Conservation (phyloP, 177 flowering plant species). For the Telopea speciosissima region DNA sequence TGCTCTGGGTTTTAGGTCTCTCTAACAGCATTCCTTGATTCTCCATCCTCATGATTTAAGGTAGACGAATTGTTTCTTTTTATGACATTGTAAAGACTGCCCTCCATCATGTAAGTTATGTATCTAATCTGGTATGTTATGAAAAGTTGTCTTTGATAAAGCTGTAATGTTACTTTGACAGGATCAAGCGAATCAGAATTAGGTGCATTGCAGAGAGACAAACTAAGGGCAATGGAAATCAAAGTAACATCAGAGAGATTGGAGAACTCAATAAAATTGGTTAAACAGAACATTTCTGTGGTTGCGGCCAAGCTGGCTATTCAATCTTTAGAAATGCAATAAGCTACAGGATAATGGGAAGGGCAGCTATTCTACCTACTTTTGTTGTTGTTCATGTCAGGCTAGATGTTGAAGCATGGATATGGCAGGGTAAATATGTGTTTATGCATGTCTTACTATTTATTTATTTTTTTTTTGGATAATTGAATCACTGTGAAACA, state of each 20-base stretch:
- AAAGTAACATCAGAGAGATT: conserved; percentile 46
- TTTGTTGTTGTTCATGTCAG: background rate
- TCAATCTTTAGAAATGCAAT: conserved; percentile 39
- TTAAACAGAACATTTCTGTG: conserved; percentile 34
- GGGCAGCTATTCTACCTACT: background rate
- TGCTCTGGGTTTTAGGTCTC: background rate
- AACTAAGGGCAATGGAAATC: conserved; percentile 51
- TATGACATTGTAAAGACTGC: background rate
- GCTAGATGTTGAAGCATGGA: background rate
- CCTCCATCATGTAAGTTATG: background rate
- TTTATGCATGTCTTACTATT: background rate
- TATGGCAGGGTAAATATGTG: background rate
- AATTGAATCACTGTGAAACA: too few relatives aligned
- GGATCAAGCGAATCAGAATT: conserved; percentile 49
- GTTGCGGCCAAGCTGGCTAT: conserved; percentile 73
- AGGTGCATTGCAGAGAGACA: conserved; percentile 40
- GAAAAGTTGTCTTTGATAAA: background rate
- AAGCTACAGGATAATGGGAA: background rate
- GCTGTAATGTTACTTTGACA: conserved; percentile 17
- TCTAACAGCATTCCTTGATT: background rate
- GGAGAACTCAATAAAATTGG: conserved; percentile 31
- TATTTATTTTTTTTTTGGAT: too few relatives aligned
- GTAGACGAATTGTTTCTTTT: background rate
- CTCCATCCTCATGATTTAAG: background rate
- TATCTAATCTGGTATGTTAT: background rate